Evolutionary conservation across 2,329 filamentous ascomycete genomes (phyloP).

Genomic region (Paracoccidioides brasiliensis): DNA sequence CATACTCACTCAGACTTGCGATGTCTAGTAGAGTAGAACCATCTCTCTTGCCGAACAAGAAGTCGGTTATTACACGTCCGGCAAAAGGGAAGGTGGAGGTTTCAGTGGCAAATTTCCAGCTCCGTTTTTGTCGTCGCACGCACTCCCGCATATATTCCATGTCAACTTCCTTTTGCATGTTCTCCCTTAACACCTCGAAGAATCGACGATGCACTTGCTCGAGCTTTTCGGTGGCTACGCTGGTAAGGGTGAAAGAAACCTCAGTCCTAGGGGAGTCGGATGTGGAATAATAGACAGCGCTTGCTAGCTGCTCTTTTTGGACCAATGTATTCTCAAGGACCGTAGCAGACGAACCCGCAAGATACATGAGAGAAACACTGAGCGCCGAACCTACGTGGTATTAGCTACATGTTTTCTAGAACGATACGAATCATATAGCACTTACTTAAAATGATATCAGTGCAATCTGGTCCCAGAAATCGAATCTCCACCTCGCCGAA

Average conservation of each 20-base stretch:
- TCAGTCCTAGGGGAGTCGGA: conserved; percentile 70
- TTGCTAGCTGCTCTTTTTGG: conserved; percentile 83
- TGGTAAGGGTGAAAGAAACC: conserved; percentile 73
- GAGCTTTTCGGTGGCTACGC: conserved; percentile 77
- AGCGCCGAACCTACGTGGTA: conserved; percentile 50
- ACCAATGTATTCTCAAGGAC: conserved; percentile 85
- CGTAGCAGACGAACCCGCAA: conserved; percentile 86
- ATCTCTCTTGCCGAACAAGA: conserved; percentile 75
- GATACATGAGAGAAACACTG: conserved; percentile 68
- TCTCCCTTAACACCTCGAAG: conserved; percentile 69
- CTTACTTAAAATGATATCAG: conserved; percentile 48
- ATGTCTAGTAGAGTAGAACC: conserved; percentile 60
- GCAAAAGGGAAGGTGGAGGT: conserved; percentile 69
- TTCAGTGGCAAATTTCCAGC: conserved; percentile 74
- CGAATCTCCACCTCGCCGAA: conserved; percentile 75
- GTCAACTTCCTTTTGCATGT: conserved; percentile 63
- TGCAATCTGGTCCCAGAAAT: conserved; percentile 76
- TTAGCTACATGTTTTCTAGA: neutral
- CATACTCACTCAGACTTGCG: conserved; percentile 40
- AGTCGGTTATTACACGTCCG: conserved; percentile 77
- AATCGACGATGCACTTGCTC: conserved; percentile 73
- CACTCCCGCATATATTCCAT: conserved; percentile 86
- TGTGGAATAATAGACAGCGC: conserved; percentile 65
- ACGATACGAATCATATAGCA: conserved; percentile 9
- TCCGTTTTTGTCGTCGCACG: conserved; percentile 65